These are phyloP conservation scores for Leccinum longicurvipes DNA, from an alignment of 768 basidiomycete species.

Conservation along the genomic window DNA sequence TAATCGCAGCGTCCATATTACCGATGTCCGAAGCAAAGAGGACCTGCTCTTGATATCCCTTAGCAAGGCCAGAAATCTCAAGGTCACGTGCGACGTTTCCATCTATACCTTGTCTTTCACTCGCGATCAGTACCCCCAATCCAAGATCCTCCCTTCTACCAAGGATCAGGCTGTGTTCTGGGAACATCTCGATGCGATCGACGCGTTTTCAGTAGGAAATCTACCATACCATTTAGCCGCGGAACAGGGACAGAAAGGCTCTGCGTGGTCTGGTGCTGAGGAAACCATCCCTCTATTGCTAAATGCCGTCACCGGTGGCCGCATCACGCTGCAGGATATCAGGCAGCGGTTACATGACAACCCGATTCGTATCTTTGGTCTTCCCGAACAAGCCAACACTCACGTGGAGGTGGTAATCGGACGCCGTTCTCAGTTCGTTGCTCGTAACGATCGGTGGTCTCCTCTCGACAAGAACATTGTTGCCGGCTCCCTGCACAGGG, in stretches of 20 bases:
- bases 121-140: slow-evolving; percentile 64
- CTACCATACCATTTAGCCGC: slow-evolving; percentile 73
- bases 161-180: slow-evolving; percentile 83
- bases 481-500: slow-evolving; percentile 81
- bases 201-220: slow-evolving; percentile 88
- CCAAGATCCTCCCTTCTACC: slow-evolving; percentile 61
- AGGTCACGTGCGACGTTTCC: slow-evolving; percentile 95
- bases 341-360: slow-evolving; percentile 85
- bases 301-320: slow-evolving; percentile 77
- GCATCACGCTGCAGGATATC: slow-evolving; percentile 80
- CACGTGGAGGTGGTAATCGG: slow-evolving; percentile 92
- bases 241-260: slow-evolving; percentile 57
- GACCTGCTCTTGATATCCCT: slow-evolving; percentile 89
- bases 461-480: slow-evolving; percentile 65
- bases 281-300: slow-evolving; percentile 87
- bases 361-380: slow-evolving; percentile 85
- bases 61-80: slow-evolving; percentile 90
- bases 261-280: slow-evolving; percentile 75
- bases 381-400: slow-evolving; percentile 83
- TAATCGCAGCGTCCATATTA: slow-evolving; percentile 83
- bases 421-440: slow-evolving; percentile 57
- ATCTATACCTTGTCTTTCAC: slow-evolving; percentile 90
- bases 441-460: slow-evolving; percentile 67
- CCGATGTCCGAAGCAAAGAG: slow-evolving; percentile 81
- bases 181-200: slow-evolving; percentile 79